Evolutionary conservation across 106 monocot genomes (phyloP), one percentile per base, ranked within the genome.

Genomic region (Xerophyta viscosa): DNA sequence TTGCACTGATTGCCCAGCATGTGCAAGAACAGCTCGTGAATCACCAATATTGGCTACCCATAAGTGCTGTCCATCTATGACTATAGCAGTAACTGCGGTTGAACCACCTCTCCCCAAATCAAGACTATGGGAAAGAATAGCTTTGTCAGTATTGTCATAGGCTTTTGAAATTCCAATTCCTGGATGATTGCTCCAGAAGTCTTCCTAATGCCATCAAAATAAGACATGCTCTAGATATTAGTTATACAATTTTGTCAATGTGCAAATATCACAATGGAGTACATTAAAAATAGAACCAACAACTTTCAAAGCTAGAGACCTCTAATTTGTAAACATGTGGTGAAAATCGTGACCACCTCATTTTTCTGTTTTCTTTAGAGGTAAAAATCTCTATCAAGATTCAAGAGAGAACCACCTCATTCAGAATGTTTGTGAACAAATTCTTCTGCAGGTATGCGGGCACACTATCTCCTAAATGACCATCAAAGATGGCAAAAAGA

Each of bases 31-130:
- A 37, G 79, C 86, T 41, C 87, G 66, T 39, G 92, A 92, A 53
- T 92, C 92, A 14, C 92, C 83, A 52, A 92, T 63, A 66, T 92
- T 79, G 1, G 87, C 87, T 41, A 92, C 60, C 79, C 82, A 92
- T 31, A 92, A 66, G 51, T 77, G 66, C 4, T 28, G 58, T 0
- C 79, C 79, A 31, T 87, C 62, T 12, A 83, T 39, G 5, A 87
- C 61, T 48, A 92, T 83, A 10, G 87, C 92, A 43, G 92, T 92
- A 36, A 92, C 92, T 48, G 92, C 92, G 20, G 92, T 92, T 21
- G 86, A 92, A 10, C 92, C 92, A 42, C 92, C 92, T 31, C 70
- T 54, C 29, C 87, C 83, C 54, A 92, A 37, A 31, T 77, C 79
- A 52, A 64, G 75, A 63, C 55, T 70, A 43, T 92, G 80, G 8